Conservation (phyloP, 768 basidiomycete species). For the Podaxis sp. region DNA sequence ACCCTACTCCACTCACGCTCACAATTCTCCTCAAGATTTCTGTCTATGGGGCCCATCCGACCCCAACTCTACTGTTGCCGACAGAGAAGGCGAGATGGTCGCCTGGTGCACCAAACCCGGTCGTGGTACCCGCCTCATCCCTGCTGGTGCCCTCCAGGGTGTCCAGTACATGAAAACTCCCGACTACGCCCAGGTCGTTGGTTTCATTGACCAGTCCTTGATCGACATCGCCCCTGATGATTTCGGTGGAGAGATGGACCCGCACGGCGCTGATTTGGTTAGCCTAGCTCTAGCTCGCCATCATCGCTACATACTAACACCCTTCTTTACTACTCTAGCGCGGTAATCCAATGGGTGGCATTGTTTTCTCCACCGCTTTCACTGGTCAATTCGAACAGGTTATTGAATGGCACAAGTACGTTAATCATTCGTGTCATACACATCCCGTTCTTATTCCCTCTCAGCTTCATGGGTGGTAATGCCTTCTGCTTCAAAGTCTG, state of each 20-base stretch:
- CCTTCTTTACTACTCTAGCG: conserved; percentile 48
- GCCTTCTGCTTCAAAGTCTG: conserved; percentile 74
- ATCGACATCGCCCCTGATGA: conserved; percentile 56
- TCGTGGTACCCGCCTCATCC: conserved; percentile 73
- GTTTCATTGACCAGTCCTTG: conserved; percentile 59
- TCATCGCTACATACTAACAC: neutral
- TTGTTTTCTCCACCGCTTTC: conserved; percentile 63
- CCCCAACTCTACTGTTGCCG: conserved; percentile 55
- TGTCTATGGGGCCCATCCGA: conserved; percentile 63
- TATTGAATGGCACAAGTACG: conserved; percentile 68
- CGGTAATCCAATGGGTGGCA: conserved; percentile 77
- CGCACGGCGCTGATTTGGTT: conserved; percentile 65
- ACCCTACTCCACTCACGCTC: neutral
- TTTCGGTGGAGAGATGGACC: conserved; percentile 76
- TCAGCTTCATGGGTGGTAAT: conserved; percentile 69
- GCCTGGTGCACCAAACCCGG: conserved; percentile 77
- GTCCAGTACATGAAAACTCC: conserved; percentile 63
- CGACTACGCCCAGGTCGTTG: conserved; percentile 60
- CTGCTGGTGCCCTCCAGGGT: conserved; percentile 60
- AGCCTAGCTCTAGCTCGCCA: conserved; percentile 11
- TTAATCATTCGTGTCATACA: neutral
- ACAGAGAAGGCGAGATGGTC: conserved; percentile 70
- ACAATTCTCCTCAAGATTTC: conserved; percentile 46
- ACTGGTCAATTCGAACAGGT: conserved; percentile 50
- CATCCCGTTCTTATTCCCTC: neutral